Conservation (phyloP, 2,329 filamentous ascomycete genomes). For the Juglanconis juglandina region DNA sequence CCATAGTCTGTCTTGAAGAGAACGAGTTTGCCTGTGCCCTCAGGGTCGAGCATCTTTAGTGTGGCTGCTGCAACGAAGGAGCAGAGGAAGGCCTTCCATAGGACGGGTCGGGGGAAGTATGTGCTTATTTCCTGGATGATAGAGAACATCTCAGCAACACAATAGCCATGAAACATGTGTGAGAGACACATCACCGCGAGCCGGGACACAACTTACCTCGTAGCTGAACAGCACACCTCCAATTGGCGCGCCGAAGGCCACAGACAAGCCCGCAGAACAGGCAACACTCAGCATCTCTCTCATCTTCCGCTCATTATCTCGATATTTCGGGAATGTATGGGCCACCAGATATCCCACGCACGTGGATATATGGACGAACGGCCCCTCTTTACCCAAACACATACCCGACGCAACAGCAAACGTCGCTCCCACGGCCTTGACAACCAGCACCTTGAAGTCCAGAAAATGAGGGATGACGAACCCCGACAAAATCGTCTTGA, state of each 20-base stretch:
- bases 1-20: constrained; percentile 60
- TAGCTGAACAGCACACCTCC: constrained; percentile 60
- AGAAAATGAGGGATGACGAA: constrained; percentile 58
- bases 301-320: constrained; percentile 55
- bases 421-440: constrained; percentile 56
- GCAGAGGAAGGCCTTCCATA: constrained; percentile 59
- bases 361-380: constrained; percentile 59
- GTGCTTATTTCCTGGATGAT: constrained; percentile 50
- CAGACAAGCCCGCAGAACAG: constrained; percentile 54
- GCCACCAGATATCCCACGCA: constrained; percentile 54
- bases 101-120: constrained; percentile 53
- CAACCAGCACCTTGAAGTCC: constrained; percentile 49
- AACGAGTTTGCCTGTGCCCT: constrained; percentile 56
- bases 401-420: constrained; percentile 59
- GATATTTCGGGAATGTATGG: constrained; percentile 44
- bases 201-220: constrained; percentile 30
- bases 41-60: constrained; percentile 56
- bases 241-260: constrained; percentile 61
- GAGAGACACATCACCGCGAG: no score
- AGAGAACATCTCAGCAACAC: no score
- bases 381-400: constrained; percentile 60
- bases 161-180: no score
- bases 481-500: constrained; percentile 59
- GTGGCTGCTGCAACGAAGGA: constrained; percentile 53
- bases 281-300: constrained; percentile 56